A percentile compares a stretch with the other conserved stretches of the same genome.
phyloP scores from a whole-genome alignment of 768 basidiomycete genomes.

The Macrolepiota dolichaula region DNA sequence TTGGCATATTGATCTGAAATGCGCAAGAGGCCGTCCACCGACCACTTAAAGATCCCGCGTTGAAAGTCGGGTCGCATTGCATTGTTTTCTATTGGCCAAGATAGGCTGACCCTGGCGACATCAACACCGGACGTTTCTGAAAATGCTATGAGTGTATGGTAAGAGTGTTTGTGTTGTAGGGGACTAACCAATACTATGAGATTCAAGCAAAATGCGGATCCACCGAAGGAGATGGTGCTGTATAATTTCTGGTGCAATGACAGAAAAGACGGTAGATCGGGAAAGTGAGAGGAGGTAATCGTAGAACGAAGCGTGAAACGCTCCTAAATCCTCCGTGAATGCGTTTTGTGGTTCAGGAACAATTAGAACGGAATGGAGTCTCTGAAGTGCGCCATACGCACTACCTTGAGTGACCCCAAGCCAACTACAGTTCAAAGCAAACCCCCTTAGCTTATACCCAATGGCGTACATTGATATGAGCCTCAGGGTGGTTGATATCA shows the following conservation, averaged over 20 bases:
- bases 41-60: too few species aligned
- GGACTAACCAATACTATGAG: constrained; percentile 14
- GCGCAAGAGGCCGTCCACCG: too few species aligned
- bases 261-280: not conserved
- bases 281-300: not conserved
- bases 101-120: not conserved
- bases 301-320: not conserved
- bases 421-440: not conserved
- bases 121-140: not conserved
- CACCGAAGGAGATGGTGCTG: not conserved
- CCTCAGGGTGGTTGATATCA: not conserved
- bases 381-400: not conserved
- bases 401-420: not conserved
- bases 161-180: too few species aligned
- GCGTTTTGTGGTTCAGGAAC: not conserved
- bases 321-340: not conserved
- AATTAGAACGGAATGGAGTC: not conserved
- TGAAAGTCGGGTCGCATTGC: too few species aligned
- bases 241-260: not conserved
- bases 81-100: too few species aligned
- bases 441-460: not conserved
- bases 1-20: too few species aligned
- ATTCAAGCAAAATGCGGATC: not conserved
- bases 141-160: not conserved
- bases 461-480: not conserved